phyloP scores from a whole-genome alignment of 257 asterid species.

The Solanum habrochaites region DNA sequence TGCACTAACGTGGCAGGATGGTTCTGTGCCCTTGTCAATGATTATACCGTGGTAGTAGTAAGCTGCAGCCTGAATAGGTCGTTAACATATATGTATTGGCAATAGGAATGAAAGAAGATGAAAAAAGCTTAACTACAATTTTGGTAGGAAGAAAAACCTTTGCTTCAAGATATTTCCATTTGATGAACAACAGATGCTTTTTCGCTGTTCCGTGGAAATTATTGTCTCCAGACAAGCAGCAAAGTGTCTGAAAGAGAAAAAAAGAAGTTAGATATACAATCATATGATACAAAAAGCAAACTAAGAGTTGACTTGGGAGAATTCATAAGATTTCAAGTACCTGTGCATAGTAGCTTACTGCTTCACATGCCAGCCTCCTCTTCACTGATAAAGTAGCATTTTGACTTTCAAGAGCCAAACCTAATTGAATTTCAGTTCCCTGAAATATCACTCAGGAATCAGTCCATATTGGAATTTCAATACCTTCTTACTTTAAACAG shows the following conservation, averaged over 20 bases:
- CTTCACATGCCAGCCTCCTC: conserved; percentile 87
- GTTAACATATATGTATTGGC: not conserved
- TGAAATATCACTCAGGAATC: conserved; percentile 8
- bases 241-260: conserved; percentile 35
- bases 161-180: conserved; percentile 74
- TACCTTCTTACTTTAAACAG: not conserved
- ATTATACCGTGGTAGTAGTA: conserved; percentile 76
- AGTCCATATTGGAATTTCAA: not conserved
- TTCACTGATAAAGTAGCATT: conserved; percentile 79
- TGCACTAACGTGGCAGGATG: conserved; percentile 48
- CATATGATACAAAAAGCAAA: not conserved
- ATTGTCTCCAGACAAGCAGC: conserved; percentile 28
- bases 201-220: conserved; percentile 15
- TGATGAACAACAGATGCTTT: conserved; percentile 63
- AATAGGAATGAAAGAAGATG: not conserved
- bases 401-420: conserved; percentile 61
- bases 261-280: not conserved
- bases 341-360: conserved; percentile 48
- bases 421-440: conserved; percentile 88
- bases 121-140: not conserved
- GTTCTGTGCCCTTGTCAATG: conserved; percentile 52
- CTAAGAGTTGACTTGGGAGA: not conserved
- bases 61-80: conserved; percentile 51
- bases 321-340: conserved; percentile 9
- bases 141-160: conserved; percentile 28